Evolutionary conservation across 768 basidiomycete species (phyloP).

Genomic region (Russula compacta): DNA sequence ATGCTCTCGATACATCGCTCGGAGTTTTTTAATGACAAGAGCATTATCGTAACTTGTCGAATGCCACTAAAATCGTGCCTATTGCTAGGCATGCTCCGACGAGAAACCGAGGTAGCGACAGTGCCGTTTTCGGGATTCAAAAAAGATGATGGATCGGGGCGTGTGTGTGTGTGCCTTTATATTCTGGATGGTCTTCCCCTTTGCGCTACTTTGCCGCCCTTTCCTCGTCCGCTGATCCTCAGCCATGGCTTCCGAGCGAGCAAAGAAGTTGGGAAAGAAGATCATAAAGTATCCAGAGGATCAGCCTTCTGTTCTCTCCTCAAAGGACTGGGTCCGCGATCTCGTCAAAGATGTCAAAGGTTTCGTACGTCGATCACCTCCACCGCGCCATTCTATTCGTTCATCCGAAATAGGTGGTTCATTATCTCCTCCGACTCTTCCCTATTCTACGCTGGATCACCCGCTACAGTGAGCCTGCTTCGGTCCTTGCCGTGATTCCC

Average conservation of each 20-base stretch:
- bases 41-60: too few relatives aligned
- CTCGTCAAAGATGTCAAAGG: slow-evolving; percentile 38
- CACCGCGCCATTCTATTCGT: neutral
- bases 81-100: too few relatives aligned
- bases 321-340: slow-evolving; percentile 41
- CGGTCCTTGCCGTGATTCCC: neutral
- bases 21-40: neutral
- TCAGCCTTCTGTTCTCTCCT: slow-evolving; percentile 49
- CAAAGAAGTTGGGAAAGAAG: slow-evolving; percentile 46
- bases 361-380: slow-evolving; percentile 33
- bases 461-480: slow-evolving; percentile 60
- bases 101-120: too few relatives aligned
- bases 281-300: slow-evolving; percentile 54
- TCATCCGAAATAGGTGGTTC: slow-evolving; percentile 35
- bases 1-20: neutral
- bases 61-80: too few relatives aligned
- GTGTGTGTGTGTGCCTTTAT: too few relatives aligned
- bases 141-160: too few relatives aligned
- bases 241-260: slow-evolving; percentile 30
- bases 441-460: slow-evolving; percentile 81
- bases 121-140: too few relatives aligned
- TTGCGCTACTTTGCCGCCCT: neutral
- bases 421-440: slow-evolving; percentile 69
- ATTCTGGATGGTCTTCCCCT: neutral
- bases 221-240: slow-evolving; percentile 1